phyloP scores from a whole-genome alignment of 2,329 filamentous ascomycete genomes.

The Arthrobotrys musiformis region DNA sequence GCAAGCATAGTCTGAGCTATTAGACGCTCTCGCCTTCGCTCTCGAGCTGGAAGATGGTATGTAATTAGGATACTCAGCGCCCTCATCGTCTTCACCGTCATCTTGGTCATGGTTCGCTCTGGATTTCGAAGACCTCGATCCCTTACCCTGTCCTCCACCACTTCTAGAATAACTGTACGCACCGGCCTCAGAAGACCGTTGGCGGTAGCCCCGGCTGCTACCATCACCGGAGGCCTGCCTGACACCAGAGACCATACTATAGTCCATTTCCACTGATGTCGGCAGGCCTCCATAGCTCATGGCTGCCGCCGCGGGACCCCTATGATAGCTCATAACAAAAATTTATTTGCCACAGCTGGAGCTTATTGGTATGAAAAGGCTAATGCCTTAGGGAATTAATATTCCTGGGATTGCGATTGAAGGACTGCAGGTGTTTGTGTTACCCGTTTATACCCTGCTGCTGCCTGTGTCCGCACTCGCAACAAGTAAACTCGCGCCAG shows the following conservation, averaged over 20 bases:
- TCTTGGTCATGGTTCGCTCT: not conserved
- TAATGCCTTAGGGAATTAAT: not conserved
- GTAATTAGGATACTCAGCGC: conserved; percentile 24
- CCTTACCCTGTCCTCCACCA: not conserved
- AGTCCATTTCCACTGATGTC: conserved; percentile 17
- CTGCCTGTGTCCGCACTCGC: not conserved
- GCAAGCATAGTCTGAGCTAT: conserved; percentile 37
- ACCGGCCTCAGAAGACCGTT: not conserved
- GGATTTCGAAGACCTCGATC: conserved; percentile 1
- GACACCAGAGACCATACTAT: conserved; percentile 3
- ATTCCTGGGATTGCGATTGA: not conserved
- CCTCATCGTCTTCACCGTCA: conserved; percentile 26
- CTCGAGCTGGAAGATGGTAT: conserved; percentile 28
- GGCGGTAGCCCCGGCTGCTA: not conserved
- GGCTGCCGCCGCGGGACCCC: not conserved
- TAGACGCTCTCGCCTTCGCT: conserved; percentile 3
- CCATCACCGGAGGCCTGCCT: conserved; percentile 18
- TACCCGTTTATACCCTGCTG: not conserved
- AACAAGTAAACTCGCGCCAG: conserved; percentile 21
- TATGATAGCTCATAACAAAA: not conserved
- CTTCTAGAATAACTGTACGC: conserved; percentile 11
- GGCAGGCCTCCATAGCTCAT: conserved; percentile 22
- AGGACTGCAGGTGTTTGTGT: not conserved
- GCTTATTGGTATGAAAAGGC: not conserved
- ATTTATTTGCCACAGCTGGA: not conserved